Evolutionary conservation across 2,329 filamentous ascomycete genomes (phyloP).

Genomic region (Myriosclerotinia curreyana): DNA sequence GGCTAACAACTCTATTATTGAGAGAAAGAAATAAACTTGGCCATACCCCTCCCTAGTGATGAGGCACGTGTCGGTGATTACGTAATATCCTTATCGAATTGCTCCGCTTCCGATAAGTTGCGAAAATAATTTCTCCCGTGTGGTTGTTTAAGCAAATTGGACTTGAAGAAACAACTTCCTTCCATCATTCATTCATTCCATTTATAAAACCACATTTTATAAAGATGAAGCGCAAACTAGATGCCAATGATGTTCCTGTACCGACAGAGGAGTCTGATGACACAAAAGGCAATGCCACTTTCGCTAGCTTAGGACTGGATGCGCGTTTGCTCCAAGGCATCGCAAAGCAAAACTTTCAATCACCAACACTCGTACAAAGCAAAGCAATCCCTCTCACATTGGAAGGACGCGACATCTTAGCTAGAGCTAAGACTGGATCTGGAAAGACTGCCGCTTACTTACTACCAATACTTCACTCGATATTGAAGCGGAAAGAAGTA

Average conservation of each 20-base stretch:
- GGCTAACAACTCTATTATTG: too few species aligned
- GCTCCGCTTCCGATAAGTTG: slow-evolving; percentile 21
- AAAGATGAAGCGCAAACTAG: slow-evolving; percentile 61
- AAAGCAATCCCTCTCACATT: slow-evolving; percentile 85
- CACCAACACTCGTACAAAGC: slow-evolving; percentile 84
- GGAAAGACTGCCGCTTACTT: slow-evolving; percentile 98
- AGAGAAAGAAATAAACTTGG: too few species aligned
- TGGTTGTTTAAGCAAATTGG: background rate
- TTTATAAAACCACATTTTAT: slow-evolving; percentile 10
- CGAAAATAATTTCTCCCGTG: slow-evolving; percentile 21
- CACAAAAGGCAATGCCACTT: slow-evolving; percentile 48
- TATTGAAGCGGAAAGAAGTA: slow-evolving; percentile 74
- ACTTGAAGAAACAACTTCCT: slow-evolving; percentile 15
- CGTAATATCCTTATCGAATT: slow-evolving; percentile 19
- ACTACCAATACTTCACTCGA: slow-evolving; percentile 79
- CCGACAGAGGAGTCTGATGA: slow-evolving; percentile 38
- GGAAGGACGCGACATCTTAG: slow-evolving; percentile 83
- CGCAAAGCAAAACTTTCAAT: slow-evolving; percentile 76
- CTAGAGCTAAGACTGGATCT: slow-evolving; percentile 90
- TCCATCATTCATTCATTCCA: slow-evolving; percentile 1
- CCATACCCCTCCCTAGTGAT: too few species aligned
- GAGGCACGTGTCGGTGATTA: background rate
- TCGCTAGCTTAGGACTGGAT: slow-evolving; percentile 77
- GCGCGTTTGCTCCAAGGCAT: slow-evolving; percentile 81
- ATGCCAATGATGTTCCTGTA: slow-evolving; percentile 52